Percentiles rank a stretch among this genome's conserved stretches.
phyloP scores from a whole-genome alignment of 768 basidiomycete species.

The Russula virescens region DNA sequence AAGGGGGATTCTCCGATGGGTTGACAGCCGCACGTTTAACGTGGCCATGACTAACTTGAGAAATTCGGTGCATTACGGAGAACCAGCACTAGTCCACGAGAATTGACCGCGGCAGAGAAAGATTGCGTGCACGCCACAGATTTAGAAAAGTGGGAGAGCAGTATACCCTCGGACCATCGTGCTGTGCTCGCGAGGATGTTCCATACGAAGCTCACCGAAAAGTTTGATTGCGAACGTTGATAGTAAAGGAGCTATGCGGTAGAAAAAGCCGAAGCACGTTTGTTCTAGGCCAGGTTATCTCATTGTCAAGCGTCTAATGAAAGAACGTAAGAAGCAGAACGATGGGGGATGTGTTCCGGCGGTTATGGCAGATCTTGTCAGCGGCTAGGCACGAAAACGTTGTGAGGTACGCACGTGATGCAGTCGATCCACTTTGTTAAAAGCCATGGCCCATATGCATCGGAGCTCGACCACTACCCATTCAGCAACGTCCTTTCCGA shows the following conservation, averaged over 20 bases:
- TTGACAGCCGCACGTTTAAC: not conserved
- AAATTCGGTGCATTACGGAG: not conserved
- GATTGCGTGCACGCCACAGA: not conserved
- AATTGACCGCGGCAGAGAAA: not conserved
- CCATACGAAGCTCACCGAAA: not conserved
- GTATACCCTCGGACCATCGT: not conserved
- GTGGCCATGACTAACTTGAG: constrained; percentile 7
- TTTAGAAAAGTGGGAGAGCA: too few relatives aligned
- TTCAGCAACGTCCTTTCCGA: not conserved
- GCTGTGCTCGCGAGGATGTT: not conserved
- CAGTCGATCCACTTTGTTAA: not conserved
- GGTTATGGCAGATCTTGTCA: too few relatives aligned
- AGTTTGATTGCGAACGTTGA: not conserved
- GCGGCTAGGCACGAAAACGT: not conserved
- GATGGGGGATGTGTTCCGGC: not conserved
- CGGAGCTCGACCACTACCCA: not conserved
- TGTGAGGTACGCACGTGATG: constrained; percentile 7
- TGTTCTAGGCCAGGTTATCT: constrained; percentile 2
- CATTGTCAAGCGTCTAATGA: not conserved
- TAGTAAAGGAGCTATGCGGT: too few relatives aligned
- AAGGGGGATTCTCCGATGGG: too few relatives aligned
- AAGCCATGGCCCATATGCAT: constrained; percentile 3
- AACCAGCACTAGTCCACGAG: not conserved
- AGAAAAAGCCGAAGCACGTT: constrained; percentile 14
- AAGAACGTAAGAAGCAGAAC: not conserved